phyloP scores from a whole-genome alignment of 2,329 filamentous ascomycete species.

The Aspergillus sclerotialis region DNA sequence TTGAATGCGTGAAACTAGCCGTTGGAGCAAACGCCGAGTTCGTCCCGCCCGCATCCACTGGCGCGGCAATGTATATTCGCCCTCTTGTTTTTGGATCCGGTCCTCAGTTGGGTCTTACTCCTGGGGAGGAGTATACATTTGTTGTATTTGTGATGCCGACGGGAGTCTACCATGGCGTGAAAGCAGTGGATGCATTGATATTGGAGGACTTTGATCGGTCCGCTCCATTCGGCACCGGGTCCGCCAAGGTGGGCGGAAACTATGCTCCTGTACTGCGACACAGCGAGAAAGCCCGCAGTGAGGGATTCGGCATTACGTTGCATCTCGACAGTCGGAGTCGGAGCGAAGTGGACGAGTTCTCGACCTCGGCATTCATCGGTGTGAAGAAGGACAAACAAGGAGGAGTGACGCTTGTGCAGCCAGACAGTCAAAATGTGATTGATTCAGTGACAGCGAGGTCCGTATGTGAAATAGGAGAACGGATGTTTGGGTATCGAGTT shows the following conservation, averaged over 20 bases:
- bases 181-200: slow-evolving; percentile 80
- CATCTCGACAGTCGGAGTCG: slow-evolving; percentile 82
- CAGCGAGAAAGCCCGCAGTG: slow-evolving; percentile 70
- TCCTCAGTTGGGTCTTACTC: slow-evolving; percentile 77
- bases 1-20: slow-evolving; percentile 68
- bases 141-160: slow-evolving; percentile 85
- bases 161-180: slow-evolving; percentile 85
- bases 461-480: slow-evolving; percentile 62
- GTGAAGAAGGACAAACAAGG: slow-evolving; percentile 51
- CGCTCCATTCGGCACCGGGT: slow-evolving; percentile 83
- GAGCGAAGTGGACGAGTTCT: slow-evolving; percentile 90
- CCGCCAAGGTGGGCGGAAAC: slow-evolving; percentile 92
- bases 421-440: slow-evolving; percentile 81
- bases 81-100: slow-evolving; percentile 81
- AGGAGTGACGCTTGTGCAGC: slow-evolving; percentile 69
- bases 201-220: slow-evolving; percentile 90
- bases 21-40: slow-evolving; percentile 84
- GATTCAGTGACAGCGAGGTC: slow-evolving; percentile 78
- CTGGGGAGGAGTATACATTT: slow-evolving; percentile 89
- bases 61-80: slow-evolving; percentile 86
- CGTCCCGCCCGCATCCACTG: slow-evolving; percentile 82
- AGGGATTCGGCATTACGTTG: slow-evolving; percentile 89
- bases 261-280: slow-evolving; percentile 87
- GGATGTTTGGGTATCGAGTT: slow-evolving; percentile 74
- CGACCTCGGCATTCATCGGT: slow-evolving; percentile 87